Percentiles rank a stretch among this genome's conserved stretches.
Evolutionary conservation across 495 filamentous ascomycete genomes (phyloP).

Genomic region (Tricharina praecox): DNA sequence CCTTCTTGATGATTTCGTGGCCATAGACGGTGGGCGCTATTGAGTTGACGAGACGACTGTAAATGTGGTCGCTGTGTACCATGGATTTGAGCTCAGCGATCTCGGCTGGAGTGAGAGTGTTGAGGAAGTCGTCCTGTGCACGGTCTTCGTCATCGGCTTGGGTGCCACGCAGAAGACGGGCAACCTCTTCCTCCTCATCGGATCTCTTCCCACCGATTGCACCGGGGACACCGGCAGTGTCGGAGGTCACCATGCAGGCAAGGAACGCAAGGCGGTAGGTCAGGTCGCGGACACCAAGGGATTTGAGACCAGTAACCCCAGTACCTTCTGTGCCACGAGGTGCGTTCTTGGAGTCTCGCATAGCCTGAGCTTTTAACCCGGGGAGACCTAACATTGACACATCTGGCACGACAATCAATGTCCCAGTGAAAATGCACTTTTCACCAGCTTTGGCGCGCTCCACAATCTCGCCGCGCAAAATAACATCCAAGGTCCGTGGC

Average conservation of each 20-base stretch:
- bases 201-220: slow-evolving; percentile 26
- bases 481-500: slow-evolving; percentile 95
- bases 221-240: slow-evolving; percentile 52
- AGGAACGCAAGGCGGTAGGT: slow-evolving; percentile 97
- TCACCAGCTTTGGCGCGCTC: slow-evolving; percentile 94
- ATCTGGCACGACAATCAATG: slow-evolving; percentile 90
- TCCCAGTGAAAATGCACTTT: slow-evolving; percentile 93
- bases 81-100: slow-evolving; percentile 82
- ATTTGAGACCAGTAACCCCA: slow-evolving; percentile 77
- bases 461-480: slow-evolving; percentile 94
- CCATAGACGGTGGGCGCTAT: slow-evolving; percentile 95
- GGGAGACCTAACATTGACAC: slow-evolving; percentile 89
- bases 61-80: slow-evolving; percentile 92
- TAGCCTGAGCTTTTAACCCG: slow-evolving; percentile 67
- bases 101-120: slow-evolving; percentile 63
- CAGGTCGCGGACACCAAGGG: slow-evolving; percentile 82
- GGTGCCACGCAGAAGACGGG: slow-evolving; percentile 20
- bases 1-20: slow-evolving; percentile 95
- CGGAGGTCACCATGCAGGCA: slow-evolving; percentile 89
- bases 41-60: slow-evolving; percentile 66
- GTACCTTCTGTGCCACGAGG: slow-evolving; percentile 44
- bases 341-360: slow-evolving; percentile 57
- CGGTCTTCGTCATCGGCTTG: slow-evolving; percentile 36
- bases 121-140: slow-evolving; percentile 72
- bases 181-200: slow-evolving; percentile 25